A percentile compares a stretch with the other conserved stretches of the same genome.
These are phyloP conservation scores for Diddensiella transvaalensis DNA, from an alignment of 805 yeast species.

Conservation along the genomic window DNA sequence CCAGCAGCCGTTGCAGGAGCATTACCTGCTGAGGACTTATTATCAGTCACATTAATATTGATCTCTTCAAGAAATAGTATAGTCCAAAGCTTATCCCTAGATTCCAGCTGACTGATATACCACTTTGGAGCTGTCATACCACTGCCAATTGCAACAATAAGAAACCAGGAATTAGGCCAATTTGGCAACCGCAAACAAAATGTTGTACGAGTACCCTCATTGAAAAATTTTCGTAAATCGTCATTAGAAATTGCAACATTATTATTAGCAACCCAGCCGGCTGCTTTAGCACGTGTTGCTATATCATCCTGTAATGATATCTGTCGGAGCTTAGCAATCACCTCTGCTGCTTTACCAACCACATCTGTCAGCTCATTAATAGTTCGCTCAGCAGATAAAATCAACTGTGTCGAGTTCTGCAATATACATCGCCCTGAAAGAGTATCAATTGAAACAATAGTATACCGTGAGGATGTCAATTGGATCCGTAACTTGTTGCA, in stretches of 20 bases:
- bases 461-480: conserved; percentile 19
- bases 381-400: conserved; percentile 34
- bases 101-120: conserved; percentile 35
- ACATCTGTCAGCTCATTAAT: conserved; percentile 27
- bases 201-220: conserved; percentile 19
- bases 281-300: conserved; percentile 53
- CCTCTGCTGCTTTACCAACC: conserved; percentile 24
- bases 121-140: conserved; percentile 27
- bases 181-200: conserved; percentile 33
- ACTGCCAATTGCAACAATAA: conserved; percentile 33
- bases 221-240: conserved; percentile 40
- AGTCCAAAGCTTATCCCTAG: conserved; percentile 26
- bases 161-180: conserved; percentile 41
- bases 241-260: conserved; percentile 47
- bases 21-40: background rate
- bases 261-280: conserved; percentile 66
- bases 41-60: conserved; percentile 17
- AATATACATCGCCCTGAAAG: conserved; percentile 25
- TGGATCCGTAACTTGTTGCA: conserved; percentile 15
- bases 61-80: conserved; percentile 26
- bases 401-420: conserved; percentile 43
- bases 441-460: conserved; percentile 23
- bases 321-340: conserved; percentile 46
- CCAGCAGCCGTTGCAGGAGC: background rate
- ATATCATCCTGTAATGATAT: conserved; percentile 50